Conservation (phyloP, 495 filamentous ascomycete genomes). For the Penicillium coffeae region DNA sequence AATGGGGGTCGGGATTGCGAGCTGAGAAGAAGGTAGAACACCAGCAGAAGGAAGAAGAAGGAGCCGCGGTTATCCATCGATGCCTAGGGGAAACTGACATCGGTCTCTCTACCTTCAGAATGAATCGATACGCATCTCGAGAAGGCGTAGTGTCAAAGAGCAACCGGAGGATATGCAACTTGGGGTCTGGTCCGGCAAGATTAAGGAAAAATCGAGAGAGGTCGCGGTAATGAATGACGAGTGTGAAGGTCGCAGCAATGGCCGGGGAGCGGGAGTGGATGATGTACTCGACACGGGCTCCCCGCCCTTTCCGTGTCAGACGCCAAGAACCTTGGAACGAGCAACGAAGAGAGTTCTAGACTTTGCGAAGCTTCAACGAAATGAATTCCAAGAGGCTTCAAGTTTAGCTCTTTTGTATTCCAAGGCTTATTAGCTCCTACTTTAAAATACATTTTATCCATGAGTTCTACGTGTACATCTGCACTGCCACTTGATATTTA, state of each 20-base stretch:
- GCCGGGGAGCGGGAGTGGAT: constrained; percentile 26
- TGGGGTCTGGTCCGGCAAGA: neutral
- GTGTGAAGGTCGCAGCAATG: constrained; percentile 12
- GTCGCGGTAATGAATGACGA: constrained; percentile 26
- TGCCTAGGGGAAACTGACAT: constrained; percentile 30
- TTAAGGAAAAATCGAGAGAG: neutral
- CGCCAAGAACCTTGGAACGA: constrained; percentile 7
- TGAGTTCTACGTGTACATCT: too few relatives aligned
- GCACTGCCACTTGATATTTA: too few relatives aligned
- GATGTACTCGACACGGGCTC: constrained; percentile 32
- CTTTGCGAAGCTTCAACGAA: too few relatives aligned
- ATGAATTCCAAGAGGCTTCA: too few relatives aligned
- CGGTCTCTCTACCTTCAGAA: constrained; percentile 22
- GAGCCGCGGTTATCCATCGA: constrained; percentile 49
- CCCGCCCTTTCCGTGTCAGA: constrained; percentile 18
- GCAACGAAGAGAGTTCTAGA: neutral
- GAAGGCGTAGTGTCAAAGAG: constrained; percentile 6
- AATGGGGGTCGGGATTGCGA: constrained; percentile 43
- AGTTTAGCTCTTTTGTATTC: too few relatives aligned
- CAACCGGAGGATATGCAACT: neutral
- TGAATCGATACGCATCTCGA: constrained; percentile 22
- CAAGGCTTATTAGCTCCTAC: too few relatives aligned
- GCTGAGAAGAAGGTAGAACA: constrained; percentile 49
- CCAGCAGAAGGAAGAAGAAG: constrained; percentile 46
- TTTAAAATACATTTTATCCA: too few relatives aligned